Percentiles rank a stretch among this genome's conserved stretches.
These are phyloP conservation scores for Mytilinidion resinicola DNA, from an alignment of 495 filamentous ascomycete species.

Conservation along the genomic window DNA sequence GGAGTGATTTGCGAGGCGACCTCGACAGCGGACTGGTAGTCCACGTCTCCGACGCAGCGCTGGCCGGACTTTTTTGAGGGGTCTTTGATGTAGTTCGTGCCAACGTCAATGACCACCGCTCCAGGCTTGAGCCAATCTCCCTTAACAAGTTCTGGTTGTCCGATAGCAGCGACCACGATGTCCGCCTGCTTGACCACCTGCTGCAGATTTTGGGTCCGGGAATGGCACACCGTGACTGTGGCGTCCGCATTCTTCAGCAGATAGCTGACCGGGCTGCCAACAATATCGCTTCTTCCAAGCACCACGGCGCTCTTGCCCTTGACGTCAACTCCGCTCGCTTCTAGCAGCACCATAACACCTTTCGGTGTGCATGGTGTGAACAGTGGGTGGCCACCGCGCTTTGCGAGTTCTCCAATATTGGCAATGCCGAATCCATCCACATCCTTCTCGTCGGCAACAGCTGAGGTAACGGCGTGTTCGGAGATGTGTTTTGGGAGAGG, in stretches of 20 bases:
- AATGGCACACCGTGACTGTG: constrained; percentile 94
- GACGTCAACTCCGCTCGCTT: constrained; percentile 75
- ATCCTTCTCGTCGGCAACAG: constrained; percentile 89
- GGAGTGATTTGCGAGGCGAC: constrained; percentile 95
- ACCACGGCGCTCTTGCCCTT: constrained; percentile 92
- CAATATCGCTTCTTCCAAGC: constrained; percentile 90
- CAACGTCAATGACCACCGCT: constrained; percentile 92
- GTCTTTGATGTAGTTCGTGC: constrained; percentile 94
- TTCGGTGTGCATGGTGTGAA: constrained; percentile 95
- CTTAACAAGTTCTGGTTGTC: constrained; percentile 76
- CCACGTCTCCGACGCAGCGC: constrained; percentile 92
- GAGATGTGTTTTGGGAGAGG: constrained; percentile 83
- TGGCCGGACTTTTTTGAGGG: constrained; percentile 88
- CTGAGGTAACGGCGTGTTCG: constrained; percentile 81
- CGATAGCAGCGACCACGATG: constrained; percentile 87
- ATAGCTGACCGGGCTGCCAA: constrained; percentile 93
- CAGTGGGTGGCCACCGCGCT: constrained; percentile 78
- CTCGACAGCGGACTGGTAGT: constrained; percentile 77
- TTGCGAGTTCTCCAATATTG: constrained; percentile 94
- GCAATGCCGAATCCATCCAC: constrained; percentile 92
- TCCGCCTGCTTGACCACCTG: constrained; percentile 77
- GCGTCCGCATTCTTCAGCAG: constrained; percentile 91
- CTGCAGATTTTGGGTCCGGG: constrained; percentile 66
- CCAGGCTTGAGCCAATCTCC: constrained; percentile 94
- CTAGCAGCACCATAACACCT: constrained; percentile 87